Evolutionary conservation across 768 basidiomycete genomes (phyloP).

Genomic region (Agaricus blazei): DNA sequence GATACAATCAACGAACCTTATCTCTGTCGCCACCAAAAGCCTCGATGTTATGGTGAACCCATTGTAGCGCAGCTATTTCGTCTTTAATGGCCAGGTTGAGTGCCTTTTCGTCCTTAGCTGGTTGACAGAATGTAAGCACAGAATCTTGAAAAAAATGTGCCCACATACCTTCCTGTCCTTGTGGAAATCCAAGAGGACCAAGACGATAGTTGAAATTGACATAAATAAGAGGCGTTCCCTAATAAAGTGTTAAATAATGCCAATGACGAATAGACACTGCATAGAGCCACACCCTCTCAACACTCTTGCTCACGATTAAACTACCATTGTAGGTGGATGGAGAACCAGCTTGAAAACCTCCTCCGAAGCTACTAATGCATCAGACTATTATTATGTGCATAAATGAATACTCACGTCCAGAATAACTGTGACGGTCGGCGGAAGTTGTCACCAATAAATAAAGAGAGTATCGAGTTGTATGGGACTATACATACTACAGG

Average conservation of each 20-base stretch:
- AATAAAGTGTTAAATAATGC: neutral
- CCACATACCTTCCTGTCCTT: constrained; percentile 28
- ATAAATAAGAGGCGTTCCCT: constrained; percentile 40
- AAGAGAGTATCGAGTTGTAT: neutral
- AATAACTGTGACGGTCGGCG: constrained; percentile 23
- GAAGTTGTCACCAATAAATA: constrained; percentile 6
- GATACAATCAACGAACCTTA: constrained; percentile 26
- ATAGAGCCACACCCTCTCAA: constrained; percentile 23
- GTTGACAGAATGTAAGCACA: neutral
- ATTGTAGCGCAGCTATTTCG: constrained; percentile 38
- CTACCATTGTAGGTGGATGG: constrained; percentile 27
- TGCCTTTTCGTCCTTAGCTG: constrained; percentile 29
- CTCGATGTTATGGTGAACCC: constrained; percentile 57
- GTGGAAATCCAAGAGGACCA: constrained; percentile 41
- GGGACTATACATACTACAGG: constrained; percentile 28
- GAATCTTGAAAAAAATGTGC: neutral
- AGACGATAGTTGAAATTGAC: constrained; percentile 39
- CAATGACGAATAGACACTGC: constrained; percentile 14
- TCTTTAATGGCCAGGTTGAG: constrained; percentile 46
- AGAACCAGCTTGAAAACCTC: constrained; percentile 25
- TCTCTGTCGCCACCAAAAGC: constrained; percentile 52
- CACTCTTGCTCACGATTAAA: constrained; percentile 29
- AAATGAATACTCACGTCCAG: constrained; percentile 29
- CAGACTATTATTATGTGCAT: neutral
- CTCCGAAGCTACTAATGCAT: constrained; percentile 23